These are phyloP conservation scores for Lachnellula occidentalis DNA, from an alignment of 2,329 filamentous ascomycete genomes.

Conservation along the genomic window DNA sequence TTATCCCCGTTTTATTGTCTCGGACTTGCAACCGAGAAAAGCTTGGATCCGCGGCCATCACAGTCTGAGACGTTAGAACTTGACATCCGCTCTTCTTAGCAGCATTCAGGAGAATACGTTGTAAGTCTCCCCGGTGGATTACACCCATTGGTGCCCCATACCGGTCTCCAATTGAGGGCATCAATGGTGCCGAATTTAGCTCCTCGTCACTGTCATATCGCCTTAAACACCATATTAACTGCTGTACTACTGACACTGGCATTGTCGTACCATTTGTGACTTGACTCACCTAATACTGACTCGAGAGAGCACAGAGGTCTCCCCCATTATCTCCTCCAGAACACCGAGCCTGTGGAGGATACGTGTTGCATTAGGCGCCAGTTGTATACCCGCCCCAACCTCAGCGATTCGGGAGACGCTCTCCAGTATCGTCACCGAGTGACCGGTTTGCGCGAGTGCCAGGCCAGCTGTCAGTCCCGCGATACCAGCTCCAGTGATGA, in stretches of 20 bases:
- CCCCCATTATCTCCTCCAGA: constrained; percentile 11
- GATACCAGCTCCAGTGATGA: constrained; percentile 6
- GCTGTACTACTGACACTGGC: background rate
- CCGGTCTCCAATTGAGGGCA: constrained; percentile 2
- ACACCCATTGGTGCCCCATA: constrained; percentile 2
- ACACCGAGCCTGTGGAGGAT: constrained; percentile 12
- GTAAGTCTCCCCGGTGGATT: constrained; percentile 4
- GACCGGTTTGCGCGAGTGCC: constrained; percentile 10
- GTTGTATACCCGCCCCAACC: constrained; percentile 1
- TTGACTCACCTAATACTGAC: too few relatives aligned
- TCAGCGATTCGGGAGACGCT: background rate
- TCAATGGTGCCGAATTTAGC: background rate
- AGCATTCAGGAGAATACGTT: constrained; percentile 1
- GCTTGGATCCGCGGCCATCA: too few relatives aligned
- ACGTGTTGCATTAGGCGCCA: background rate
- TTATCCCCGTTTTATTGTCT: background rate
- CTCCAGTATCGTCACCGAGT: background rate
- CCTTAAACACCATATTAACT: constrained; percentile 8
- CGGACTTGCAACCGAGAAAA: too few relatives aligned
- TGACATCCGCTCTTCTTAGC: background rate
- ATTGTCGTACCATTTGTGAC: too few relatives aligned
- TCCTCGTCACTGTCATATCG: constrained; percentile 13
- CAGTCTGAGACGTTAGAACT: background rate
- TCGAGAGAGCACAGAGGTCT: constrained; percentile 27
- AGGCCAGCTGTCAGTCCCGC: constrained; percentile 23